A percentile compares a stretch with the other conserved stretches of the same genome.
These are phyloP conservation scores for Lasiodiplodia citricola DNA, from an alignment of 2,329 filamentous ascomycete genomes.

Conservation along the genomic window DNA sequence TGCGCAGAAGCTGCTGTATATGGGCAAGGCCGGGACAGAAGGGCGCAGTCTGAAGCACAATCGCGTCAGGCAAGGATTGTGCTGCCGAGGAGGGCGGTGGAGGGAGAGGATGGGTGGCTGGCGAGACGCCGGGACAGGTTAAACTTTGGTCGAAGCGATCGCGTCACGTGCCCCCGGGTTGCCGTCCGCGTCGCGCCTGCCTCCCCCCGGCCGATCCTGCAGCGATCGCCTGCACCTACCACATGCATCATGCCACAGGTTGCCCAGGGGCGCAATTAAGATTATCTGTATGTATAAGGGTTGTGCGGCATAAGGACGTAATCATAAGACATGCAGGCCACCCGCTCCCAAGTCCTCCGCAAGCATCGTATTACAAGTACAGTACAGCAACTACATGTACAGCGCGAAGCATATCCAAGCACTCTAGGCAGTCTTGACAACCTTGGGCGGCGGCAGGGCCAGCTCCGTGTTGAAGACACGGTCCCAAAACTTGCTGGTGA, in stretches of 20 bases:
- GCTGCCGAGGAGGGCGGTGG: slow-evolving; percentile 1
- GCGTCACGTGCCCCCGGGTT: slow-evolving; percentile 3
- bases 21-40: neutral
- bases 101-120: slow-evolving; percentile 7
- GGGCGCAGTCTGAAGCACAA: neutral
- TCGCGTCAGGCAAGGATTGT: slow-evolving; percentile 1
- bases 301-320: slow-evolving; percentile 12
- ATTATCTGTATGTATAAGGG: slow-evolving; percentile 3
- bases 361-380: slow-evolving; percentile 25
- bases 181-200: neutral
- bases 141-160: slow-evolving; percentile 10
- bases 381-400: slow-evolving; percentile 18
- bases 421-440: slow-evolving; percentile 50
- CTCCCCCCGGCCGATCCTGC: neutral
- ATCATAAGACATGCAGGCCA: slow-evolving; percentile 18
- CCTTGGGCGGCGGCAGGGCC: slow-evolving; percentile 55
- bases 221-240: slow-evolving; percentile 11
- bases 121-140: slow-evolving; percentile 7
- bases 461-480: slow-evolving; percentile 88
- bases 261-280: slow-evolving; percentile 1
- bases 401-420: neutral
- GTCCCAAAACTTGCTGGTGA: slow-evolving; percentile 97
- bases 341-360: neutral
- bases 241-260: slow-evolving; percentile 5
- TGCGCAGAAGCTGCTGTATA: slow-evolving; percentile 7